Percentiles rank a stretch among this genome's conserved stretches.
Conservation (phyloP, 768 basidiomycete genomes). For the Trametes elegans region DNA sequence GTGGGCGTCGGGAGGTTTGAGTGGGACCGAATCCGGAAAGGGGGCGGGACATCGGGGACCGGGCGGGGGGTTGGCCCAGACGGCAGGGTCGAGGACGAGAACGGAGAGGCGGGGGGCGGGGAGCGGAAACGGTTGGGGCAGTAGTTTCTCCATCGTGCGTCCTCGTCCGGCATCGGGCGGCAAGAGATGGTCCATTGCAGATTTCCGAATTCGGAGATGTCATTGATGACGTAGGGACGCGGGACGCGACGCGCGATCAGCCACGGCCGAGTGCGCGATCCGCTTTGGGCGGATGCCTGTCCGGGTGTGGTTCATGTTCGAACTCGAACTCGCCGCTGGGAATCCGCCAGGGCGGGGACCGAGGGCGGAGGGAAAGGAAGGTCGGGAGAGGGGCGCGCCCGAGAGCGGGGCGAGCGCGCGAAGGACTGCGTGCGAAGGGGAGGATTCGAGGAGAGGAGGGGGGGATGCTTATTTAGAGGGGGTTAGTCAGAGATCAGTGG, state of each 20-base stretch:
- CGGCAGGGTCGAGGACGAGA: not conserved
- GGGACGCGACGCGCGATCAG: slow-evolving; percentile 5
- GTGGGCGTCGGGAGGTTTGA: not conserved
- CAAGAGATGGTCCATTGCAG: not conserved
- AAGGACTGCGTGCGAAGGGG: not conserved
- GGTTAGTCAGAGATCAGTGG: slow-evolving; percentile 15
- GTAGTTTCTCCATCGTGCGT: not conserved
- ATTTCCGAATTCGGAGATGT: slow-evolving; percentile 1
- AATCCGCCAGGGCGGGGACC: not conserved
- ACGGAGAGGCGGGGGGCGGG: not conserved
- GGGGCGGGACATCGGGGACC: not conserved
- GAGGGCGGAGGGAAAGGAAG: not conserved
- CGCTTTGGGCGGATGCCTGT: not conserved
- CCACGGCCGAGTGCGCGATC: slow-evolving; percentile 1
- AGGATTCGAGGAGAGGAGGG: not conserved
- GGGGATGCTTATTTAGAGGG: not conserved
- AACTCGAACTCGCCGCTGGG: too few species aligned
- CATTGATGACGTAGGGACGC: slow-evolving; percentile 10
- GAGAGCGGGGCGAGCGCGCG: not conserved
- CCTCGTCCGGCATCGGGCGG: slow-evolving; percentile 2
- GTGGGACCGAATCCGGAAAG: not conserved
- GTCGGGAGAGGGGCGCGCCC: not conserved
- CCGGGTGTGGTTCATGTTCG: too few species aligned
- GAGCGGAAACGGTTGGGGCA: not conserved
- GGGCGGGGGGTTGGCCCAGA: not conserved